phyloP scores from a whole-genome alignment of 108 stramenopile genomes.

The Fragilaria crotonensis region DNA sequence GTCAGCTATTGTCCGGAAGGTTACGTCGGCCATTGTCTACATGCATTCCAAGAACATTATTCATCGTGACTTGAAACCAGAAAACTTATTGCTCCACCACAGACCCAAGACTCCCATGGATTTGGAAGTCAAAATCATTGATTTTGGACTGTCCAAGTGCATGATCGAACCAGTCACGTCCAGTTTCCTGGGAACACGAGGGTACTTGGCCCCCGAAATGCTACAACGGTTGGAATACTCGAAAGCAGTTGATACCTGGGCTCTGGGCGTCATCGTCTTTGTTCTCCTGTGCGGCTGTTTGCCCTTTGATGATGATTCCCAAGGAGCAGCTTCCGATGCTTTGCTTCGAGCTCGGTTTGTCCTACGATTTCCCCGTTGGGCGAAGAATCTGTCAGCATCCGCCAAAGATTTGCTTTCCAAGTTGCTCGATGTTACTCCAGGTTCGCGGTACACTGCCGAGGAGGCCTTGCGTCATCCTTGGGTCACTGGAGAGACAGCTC shows the following conservation, averaged over 20 bases:
- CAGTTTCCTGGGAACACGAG: constrained; percentile 91
- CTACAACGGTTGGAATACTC: constrained; percentile 88
- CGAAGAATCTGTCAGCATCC: constrained; percentile 76
- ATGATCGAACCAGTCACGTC: constrained; percentile 75
- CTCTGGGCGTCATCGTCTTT: constrained; percentile 88
- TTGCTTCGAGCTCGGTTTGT: constrained; percentile 75
- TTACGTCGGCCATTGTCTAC: constrained; percentile 90
- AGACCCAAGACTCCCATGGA: constrained; percentile 32
- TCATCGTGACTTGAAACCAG: constrained; percentile 96
- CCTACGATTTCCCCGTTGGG: constrained; percentile 92
- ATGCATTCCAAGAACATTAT: constrained; percentile 95
- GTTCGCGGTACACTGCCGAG: constrained; percentile 84
- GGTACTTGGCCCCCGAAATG: constrained; percentile 97
- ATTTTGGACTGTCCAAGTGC: constrained; percentile 91
- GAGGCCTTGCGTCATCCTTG: constrained; percentile 94
- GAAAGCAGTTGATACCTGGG: constrained; percentile 87
- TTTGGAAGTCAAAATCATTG: constrained; percentile 94
- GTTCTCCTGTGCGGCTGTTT: constrained; percentile 93
- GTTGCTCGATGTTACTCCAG: constrained; percentile 84
- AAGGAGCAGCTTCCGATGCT: constrained; percentile 64
- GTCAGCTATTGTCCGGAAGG: constrained; percentile 78
- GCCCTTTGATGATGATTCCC: constrained; percentile 96
- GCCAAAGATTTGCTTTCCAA: constrained; percentile 90
- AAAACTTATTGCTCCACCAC: constrained; percentile 76
- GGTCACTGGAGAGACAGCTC: constrained; percentile 79